phyloP scores from a whole-genome alignment of 192 early-diverging fungal species.

The Backusella tarrabulga region DNA sequence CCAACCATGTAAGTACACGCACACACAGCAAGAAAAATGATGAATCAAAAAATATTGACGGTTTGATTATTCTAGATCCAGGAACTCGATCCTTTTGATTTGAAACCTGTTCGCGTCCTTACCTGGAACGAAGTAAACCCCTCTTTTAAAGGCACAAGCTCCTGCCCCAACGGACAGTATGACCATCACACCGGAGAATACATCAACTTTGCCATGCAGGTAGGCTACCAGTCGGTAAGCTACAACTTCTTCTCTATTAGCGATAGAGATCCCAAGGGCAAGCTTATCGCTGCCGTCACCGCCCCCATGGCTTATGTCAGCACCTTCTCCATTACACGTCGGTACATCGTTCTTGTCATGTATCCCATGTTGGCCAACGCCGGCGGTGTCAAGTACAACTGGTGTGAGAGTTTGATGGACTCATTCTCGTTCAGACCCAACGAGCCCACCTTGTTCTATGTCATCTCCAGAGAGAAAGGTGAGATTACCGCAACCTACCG shows the following conservation, averaged over 20 bases:
- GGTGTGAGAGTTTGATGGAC: constrained; percentile 71
- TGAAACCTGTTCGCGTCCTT: constrained; percentile 59
- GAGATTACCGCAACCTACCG: constrained; percentile 68
- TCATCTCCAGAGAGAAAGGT: constrained; percentile 68
- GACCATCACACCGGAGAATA: constrained; percentile 70
- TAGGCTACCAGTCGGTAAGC: constrained; percentile 63
- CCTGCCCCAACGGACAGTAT: constrained; percentile 69
- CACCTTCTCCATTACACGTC: constrained; percentile 71
- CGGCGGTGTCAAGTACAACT: constrained; percentile 65
- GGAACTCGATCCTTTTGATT: constrained; percentile 63
- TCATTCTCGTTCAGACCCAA: constrained; percentile 61
- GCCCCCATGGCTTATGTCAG: constrained; percentile 72
- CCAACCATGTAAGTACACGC: constrained; percentile 51
- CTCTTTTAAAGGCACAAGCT: constrained; percentile 59
- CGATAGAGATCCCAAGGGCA: constrained; percentile 60
- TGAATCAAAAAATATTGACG: too few species aligned
- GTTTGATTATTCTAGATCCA: constrained; percentile 44
- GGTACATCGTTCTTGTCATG: constrained; percentile 70
- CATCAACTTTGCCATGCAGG: constrained; percentile 73
- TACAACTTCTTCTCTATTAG: constrained; percentile 68
- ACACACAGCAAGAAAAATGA: neutral
- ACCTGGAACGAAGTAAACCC: constrained; percentile 64
- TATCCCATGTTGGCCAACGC: constrained; percentile 61
- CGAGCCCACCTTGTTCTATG: constrained; percentile 64
- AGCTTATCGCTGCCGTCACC: constrained; percentile 57